Percentiles rank a stretch among this genome's conserved stretches.
Evolutionary conservation across 2,329 filamentous ascomycete species (phyloP).

Genomic region (Sporothrix pseudoabietina): DNA sequence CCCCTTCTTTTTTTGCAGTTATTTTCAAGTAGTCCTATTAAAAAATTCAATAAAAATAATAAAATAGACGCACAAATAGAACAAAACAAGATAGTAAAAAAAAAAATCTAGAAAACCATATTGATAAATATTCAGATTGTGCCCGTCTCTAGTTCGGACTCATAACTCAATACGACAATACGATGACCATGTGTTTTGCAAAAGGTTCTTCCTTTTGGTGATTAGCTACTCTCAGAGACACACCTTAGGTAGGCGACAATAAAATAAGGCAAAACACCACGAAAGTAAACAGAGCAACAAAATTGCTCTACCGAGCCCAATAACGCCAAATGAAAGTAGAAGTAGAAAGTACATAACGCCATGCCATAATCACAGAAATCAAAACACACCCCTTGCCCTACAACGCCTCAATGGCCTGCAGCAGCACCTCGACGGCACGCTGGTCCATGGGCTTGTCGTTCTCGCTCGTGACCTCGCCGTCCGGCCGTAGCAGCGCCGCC

Average conservation of each 20-base stretch:
- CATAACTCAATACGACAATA: too few species aligned
- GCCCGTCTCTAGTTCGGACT: neutral
- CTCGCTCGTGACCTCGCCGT: constrained; percentile 37
- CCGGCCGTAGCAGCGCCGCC: constrained; percentile 67
- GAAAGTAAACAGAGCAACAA: neutral
- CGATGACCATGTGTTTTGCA: too few species aligned
- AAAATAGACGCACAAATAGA: too few species aligned
- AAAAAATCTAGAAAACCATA: too few species aligned
- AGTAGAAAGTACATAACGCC: neutral
- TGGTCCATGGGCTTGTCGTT: constrained; percentile 49
- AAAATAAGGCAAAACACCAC: neutral
- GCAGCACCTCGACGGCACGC: constrained; percentile 60
- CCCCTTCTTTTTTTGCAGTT: too few species aligned
- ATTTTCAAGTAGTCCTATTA: too few species aligned
- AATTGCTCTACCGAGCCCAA: neutral
- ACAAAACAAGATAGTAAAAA: too few species aligned
- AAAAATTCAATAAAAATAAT: too few species aligned
- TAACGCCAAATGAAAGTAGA: neutral
- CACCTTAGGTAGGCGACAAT: neutral
- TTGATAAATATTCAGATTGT: too few species aligned
- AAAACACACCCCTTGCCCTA: constrained; percentile 39
- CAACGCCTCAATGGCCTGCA: constrained; percentile 62
- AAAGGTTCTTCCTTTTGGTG: neutral
- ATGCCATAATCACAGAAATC: neutral
- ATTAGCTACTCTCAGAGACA: neutral